Evolutionary conservation across 2,329 filamentous ascomycete species (phyloP), one percentile per base, ranked within the genome.

Genomic region (Neofusicoccum kwambonambiense): DNA sequence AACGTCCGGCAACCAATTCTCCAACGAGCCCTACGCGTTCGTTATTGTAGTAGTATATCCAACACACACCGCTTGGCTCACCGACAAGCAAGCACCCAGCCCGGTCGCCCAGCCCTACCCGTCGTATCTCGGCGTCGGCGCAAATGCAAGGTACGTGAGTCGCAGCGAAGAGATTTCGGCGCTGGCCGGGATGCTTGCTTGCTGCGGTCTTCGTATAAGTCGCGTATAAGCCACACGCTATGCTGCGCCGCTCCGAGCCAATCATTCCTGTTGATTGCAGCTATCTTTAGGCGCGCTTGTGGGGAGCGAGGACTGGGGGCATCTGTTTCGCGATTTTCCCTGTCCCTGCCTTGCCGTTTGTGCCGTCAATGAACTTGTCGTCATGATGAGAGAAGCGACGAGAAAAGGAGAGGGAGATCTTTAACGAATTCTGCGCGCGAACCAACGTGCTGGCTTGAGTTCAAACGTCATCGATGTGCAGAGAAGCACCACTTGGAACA

Each of bases 51-150:
- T 42, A 22, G 35, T 56, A 15, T 56, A 58, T 44, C 39, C 54
- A 45, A 58, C 41, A 58, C 52, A 56, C 54, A 58, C 56, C 41
- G 41, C 56, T 60, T 60, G 42, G 31, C 56, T 60, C 56, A 60
- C 56, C 56, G 56, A 60, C 56, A 42, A 31, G 15, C 22, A 12
- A 4, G n/a, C 41, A 22, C 11, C 11, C 37, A 39, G 27, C 27
- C 27, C 27, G 27, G 27, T 7, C 27, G 39, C 51, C 17, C 51
- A 54, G 51, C 35, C 51, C 41, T 27, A 31, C 35, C 52, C 51
- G 37, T 15, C 12, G 45, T 27, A 49, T 22, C 13, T 27, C 42
- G n/a, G 4, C 42, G 42, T 19, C 27, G 13, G 11, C 19, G 22
- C 17, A 49, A 27, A 6, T 34, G 47, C 47, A 51, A 22, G 47